Percentiles rank a stretch among this genome's conserved stretches.
Evolutionary conservation across 2,329 filamentous ascomycete species (phyloP).

Genomic region (Camillea tinctor): DNA sequence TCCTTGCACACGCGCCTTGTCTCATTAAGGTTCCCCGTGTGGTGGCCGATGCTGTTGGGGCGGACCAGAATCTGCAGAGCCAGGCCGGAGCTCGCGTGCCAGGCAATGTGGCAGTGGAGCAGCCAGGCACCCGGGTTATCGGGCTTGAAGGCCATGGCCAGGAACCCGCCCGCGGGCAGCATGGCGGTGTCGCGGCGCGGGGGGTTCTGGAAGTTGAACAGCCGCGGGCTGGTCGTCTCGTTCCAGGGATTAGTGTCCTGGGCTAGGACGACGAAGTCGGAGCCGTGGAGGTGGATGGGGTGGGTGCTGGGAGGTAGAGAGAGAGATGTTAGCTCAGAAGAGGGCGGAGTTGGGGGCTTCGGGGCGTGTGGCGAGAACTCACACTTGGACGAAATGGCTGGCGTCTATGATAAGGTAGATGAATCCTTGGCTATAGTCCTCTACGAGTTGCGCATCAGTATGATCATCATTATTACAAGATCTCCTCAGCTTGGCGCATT

Average conservation of each 20-base stretch:
- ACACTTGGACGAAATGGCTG: slow-evolving; percentile 1
- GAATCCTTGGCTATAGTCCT: slow-evolving; percentile 16
- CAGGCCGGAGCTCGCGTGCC: slow-evolving; percentile 26
- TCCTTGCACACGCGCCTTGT: slow-evolving; percentile 9
- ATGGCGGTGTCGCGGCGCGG: slow-evolving; percentile 45
- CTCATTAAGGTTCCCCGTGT: slow-evolving; percentile 8
- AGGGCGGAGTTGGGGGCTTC: slow-evolving; percentile 1
- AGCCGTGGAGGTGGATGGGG: slow-evolving; percentile 51
- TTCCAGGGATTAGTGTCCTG: slow-evolving; percentile 20
- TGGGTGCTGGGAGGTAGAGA: slow-evolving; percentile 29
- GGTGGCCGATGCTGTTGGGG: slow-evolving; percentile 6
- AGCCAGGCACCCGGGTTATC: slow-evolving; percentile 48
- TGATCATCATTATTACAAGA: not conserved
- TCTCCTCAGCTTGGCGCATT: not conserved
- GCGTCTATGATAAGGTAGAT: slow-evolving; percentile 21
- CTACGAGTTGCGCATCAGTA: slow-evolving; percentile 1
- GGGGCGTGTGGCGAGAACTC: slow-evolving; percentile 12
- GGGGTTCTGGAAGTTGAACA: slow-evolving; percentile 18
- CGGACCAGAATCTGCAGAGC: slow-evolving; percentile 26
- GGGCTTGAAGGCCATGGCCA: slow-evolving; percentile 47
- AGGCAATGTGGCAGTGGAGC: slow-evolving; percentile 29
- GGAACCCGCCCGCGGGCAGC: slow-evolving; percentile 41
- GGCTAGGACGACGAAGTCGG: slow-evolving; percentile 47
- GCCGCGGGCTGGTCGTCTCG: slow-evolving; percentile 1
- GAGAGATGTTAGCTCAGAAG: slow-evolving; percentile 17